Conservation (phyloP, 345 rosid genomes). For the Cardamine occulta region DNA sequence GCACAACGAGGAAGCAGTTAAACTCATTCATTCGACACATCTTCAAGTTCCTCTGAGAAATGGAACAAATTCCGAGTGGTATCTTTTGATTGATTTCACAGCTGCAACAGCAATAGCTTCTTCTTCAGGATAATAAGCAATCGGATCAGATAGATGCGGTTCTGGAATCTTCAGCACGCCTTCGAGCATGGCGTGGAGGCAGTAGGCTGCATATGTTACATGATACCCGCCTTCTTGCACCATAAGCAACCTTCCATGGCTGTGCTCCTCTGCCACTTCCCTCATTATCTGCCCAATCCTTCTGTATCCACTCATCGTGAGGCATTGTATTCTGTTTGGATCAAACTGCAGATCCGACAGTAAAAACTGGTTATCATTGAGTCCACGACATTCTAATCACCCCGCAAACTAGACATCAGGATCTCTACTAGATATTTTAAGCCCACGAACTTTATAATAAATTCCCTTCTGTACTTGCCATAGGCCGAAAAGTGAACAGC, state of each 20-base stretch:
- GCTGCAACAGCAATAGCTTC: constrained; percentile 59
- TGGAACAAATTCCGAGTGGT: constrained; percentile 52
- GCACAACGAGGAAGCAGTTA: constrained; percentile 6
- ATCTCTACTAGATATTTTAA: not conserved
- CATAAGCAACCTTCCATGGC: constrained; percentile 67
- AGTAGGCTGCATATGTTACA: constrained; percentile 85
- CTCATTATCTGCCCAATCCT: constrained; percentile 60
- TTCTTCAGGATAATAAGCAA: constrained; percentile 80
- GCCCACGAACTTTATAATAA: not conserved
- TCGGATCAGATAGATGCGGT: constrained; percentile 60
- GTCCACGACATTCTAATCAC: constrained; percentile 3
- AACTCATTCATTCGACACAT: constrained; percentile 11
- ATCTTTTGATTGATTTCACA: constrained; percentile 56
- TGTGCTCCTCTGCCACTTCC: constrained; percentile 53
- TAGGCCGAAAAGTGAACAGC: not conserved
- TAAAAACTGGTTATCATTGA: not conserved
- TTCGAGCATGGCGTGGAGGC: constrained; percentile 86
- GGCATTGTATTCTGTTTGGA: constrained; percentile 89
- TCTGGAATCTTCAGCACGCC: constrained; percentile 69
- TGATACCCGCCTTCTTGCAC: constrained; percentile 97
- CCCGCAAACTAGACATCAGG: not conserved
- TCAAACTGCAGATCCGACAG: constrained; percentile 61
- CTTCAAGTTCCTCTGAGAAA: constrained; percentile 52
- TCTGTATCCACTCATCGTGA: constrained; percentile 84
- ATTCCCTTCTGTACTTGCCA: not conserved